Evolutionary conservation across 768 basidiomycete species (phyloP).

Genomic region (Termitomyces sp.): DNA sequence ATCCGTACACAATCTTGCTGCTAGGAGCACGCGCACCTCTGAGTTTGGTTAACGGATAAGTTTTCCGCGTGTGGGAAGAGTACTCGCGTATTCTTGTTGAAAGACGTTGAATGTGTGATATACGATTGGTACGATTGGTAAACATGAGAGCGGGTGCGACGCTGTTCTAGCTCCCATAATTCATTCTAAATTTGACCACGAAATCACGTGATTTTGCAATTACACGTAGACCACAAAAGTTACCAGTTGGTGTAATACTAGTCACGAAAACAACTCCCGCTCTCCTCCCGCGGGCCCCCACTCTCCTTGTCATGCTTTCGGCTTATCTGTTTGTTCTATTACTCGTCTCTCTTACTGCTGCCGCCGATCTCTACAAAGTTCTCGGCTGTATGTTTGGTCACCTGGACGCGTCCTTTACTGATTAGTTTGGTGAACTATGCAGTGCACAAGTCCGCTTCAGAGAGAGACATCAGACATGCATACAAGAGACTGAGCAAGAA

Average conservation of each 20-base stretch:
- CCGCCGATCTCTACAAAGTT: slow-evolving; percentile 76
- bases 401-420: slow-evolving; percentile 17
- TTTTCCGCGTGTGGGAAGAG: slow-evolving; percentile 7
- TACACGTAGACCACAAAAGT: slow-evolving; percentile 18
- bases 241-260: neutral
- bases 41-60: slow-evolving; percentile 30
- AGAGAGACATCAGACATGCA: slow-evolving; percentile 86
- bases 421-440: slow-evolving; percentile 6
- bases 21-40: slow-evolving; percentile 22
- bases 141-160: slow-evolving; percentile 10
- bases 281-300: slow-evolving; percentile 5
- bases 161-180: neutral
- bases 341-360: slow-evolving; percentile 35
- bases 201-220: slow-evolving; percentile 10
- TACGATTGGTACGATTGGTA: slow-evolving; percentile 13
- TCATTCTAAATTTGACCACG: neutral
- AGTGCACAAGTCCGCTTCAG: slow-evolving; percentile 75
- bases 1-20: neutral
- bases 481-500: slow-evolving; percentile 87
- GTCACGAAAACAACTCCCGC: slow-evolving; percentile 3
- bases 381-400: slow-evolving; percentile 61
- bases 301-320: slow-evolving; percentile 28
- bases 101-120: slow-evolving; percentile 11
- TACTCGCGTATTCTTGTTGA: slow-evolving; percentile 1
- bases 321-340: slow-evolving; percentile 31